Percentiles rank a stretch among this genome's conserved stretches.
Evolutionary conservation across 495 filamentous ascomycete genomes (phyloP).

Genomic region (Penicillium pancosmium): DNA sequence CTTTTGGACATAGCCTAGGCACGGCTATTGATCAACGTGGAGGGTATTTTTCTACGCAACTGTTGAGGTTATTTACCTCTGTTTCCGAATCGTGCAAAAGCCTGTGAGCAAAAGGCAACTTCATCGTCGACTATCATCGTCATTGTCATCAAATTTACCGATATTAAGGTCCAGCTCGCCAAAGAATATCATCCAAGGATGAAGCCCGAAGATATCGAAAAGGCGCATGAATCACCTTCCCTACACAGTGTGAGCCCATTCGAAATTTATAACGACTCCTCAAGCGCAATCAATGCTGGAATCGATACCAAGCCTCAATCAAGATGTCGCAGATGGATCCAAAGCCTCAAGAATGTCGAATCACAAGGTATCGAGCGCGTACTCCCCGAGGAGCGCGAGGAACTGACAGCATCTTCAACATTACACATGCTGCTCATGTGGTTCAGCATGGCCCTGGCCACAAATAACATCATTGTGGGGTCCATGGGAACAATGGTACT

Average conservation of each 20-base stretch:
- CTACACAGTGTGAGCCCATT: constrained; percentile 19
- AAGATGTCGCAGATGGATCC: constrained; percentile 34
- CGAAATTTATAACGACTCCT: constrained; percentile 25
- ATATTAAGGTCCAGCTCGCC: not conserved
- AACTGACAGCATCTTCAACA: constrained; percentile 35
- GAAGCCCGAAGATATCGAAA: constrained; percentile 27
- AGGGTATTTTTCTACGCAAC: not conserved
- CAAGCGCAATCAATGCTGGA: constrained; percentile 17
- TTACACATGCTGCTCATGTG: constrained; percentile 70
- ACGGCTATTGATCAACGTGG: not conserved
- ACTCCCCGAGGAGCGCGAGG: constrained; percentile 52
- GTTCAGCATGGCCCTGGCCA: constrained; percentile 73
- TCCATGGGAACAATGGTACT: constrained; percentile 69
- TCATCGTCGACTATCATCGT: not conserved
- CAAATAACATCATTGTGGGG: constrained; percentile 72
- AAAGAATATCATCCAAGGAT: constrained; percentile 6
- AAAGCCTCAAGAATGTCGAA: constrained; percentile 58
- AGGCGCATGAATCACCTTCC: constrained; percentile 20
- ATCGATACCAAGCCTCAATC: constrained; percentile 19
- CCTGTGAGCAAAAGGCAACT: not conserved
- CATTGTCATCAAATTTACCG: not conserved
- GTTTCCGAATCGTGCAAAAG: not conserved
- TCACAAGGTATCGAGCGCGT: constrained; percentile 71
- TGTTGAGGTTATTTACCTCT: not conserved
- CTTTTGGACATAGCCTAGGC: not conserved